Evolutionary conservation across 768 basidiomycete species (phyloP), one percentile per base, ranked within the genome.

Genomic region (Russula olivacea): DNA sequence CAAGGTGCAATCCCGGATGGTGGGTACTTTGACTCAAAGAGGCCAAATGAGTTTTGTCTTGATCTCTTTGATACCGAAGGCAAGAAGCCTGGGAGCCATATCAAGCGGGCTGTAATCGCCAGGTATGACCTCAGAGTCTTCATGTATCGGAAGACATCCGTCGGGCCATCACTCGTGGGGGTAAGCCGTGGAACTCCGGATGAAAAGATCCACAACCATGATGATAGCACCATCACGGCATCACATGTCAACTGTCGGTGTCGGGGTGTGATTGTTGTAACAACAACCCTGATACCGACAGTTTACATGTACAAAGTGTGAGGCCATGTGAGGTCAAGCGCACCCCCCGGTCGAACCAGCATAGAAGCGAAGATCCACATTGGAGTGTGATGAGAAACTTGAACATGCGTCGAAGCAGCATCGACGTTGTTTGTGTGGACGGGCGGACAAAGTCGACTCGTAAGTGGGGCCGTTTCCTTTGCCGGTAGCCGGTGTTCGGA

Each of bases 181-280:
- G 32, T 34, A 19, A n/a, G 12, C 28, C 9, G 1, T 12, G 23
- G 45, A 38, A 40, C 8, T 28, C n/a, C 21, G 17, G 36, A 30
- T 12, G 7, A 40, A 28, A 28, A n/a, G 40, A 14, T 40, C 21
- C 12, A 11, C 50, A 9, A 17, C 36, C 9, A 17, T 23, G 52
- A 40, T 55, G 34, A 55, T 47, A 55, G 36, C 53, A 61, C 40
- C 36, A 55, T 61, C 38, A 43, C 34, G 40, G 25, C 19, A 19
- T 49, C 54, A 23, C 21, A 17, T n/a, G n/a, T n/a, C n/a, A n/a
- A n/a, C n/a, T n/a, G n/a, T n/a, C n/a, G n/a, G n/a, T n/a, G n/a
- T n/a, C n/a, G n/a, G n/a, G n/a, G n/a, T n/a, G n/a, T n/a, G n/a
- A n/a, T n/a, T n/a, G n/a, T n/a, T n/a, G n/a, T n/a, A n/a, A n/a